phyloP scores from a whole-genome alignment of 768 basidiomycete genomes.

The Psilocybe sp. region DNA sequence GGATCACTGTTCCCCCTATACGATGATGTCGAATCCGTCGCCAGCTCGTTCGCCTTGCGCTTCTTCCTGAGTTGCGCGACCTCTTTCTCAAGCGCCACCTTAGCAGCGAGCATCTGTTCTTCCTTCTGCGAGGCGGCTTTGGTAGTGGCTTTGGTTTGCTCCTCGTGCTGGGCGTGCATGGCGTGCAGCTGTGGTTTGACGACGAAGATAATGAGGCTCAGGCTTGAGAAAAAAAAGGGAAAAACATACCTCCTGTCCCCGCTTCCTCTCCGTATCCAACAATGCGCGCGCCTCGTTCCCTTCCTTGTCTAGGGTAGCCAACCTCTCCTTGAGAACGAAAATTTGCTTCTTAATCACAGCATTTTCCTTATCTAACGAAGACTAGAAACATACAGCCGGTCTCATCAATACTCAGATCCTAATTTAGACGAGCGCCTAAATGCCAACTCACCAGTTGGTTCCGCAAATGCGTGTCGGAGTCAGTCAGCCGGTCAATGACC shows the following conservation, averaged over 20 bases:
- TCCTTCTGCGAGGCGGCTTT: constrained; percentile 40
- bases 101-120: constrained; percentile 45
- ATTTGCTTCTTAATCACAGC: constrained; percentile 31
- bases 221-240: background rate
- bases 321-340: constrained; percentile 21
- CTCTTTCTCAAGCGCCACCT: constrained; percentile 52
- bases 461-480: constrained; percentile 58
- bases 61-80: constrained; percentile 40
- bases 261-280: constrained; percentile 36
- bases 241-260: constrained; percentile 35
- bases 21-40: background rate
- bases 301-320: constrained; percentile 20
- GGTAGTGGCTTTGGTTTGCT: constrained; percentile 25
- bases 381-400: background rate
- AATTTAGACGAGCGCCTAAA: background rate
- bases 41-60: constrained; percentile 8
- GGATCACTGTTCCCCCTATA: background rate
- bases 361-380: constrained; percentile 46
- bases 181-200: constrained; percentile 2
- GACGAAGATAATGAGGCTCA: constrained; percentile 2
- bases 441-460: constrained; percentile 53
- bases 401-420: no score
- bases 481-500: constrained; percentile 62
- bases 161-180: constrained; percentile 32
- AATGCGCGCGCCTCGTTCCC: constrained; percentile 28